Evolutionary conservation across 495 filamentous ascomycete species (phyloP), one percentile per base, ranked within the genome.

Genomic region (Lasiosphaeris hirsuta): DNA sequence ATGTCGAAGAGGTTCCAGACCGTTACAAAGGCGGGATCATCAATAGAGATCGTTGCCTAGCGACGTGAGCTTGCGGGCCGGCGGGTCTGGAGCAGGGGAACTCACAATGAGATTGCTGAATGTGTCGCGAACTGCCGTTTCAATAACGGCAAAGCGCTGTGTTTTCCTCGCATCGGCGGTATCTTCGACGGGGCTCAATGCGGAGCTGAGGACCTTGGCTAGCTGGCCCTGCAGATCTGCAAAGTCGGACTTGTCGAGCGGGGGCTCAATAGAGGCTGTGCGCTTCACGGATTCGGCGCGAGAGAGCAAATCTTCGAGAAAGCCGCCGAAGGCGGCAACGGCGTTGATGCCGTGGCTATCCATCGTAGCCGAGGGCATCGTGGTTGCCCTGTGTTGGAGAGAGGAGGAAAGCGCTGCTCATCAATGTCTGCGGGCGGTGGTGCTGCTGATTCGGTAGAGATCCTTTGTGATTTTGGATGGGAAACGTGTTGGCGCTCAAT

Each of bases 1-100:
- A 96, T 85, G 70, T 99, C 94, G 49, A 99, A 81, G 13, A 99
- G 79, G 66, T 96, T 92, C 91, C 92, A 97, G 46, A 97, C 83
- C 50, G 84, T 75, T 44, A 90, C 86, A 61, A 96, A 95, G 0
- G 77, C 71, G 43, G 86, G 86, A 18, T 88, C 82, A 40, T 88
- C 79, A 58, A 95, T 95, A 5, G 84, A 78, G 11, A 79, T 88
- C 13, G 79, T 77, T 36, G 86, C 83, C 88, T 90, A 63, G 39
- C 4, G 13, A 49, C 38, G 52, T 57, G 45, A 63, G 64, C 41
- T 40, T 37, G 43, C 30, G 39, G 18, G 15, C 51, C 14, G 33
- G 14, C 23, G 15, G 47, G 15, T 23, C 18, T 15, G 17, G 19
- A 11, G n/a, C 41, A 10, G 37, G 18, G 23, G 45, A 41, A 69